phyloP scores from a whole-genome alignment of 2,329 filamentous ascomycete species.

The Apiospora koreana region DNA sequence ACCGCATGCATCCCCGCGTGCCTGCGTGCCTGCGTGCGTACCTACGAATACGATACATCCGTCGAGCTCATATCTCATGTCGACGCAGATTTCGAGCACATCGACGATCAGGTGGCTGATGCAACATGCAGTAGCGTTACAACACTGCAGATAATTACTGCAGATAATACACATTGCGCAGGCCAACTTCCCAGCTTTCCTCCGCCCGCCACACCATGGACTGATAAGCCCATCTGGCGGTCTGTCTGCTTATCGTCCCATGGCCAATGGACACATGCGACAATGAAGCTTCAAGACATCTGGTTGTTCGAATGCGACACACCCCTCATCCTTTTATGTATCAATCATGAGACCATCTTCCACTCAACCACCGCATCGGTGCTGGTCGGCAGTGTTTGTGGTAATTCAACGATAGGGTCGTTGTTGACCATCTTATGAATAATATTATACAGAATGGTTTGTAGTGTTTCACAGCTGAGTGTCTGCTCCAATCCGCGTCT shows the following conservation, averaged over 20 bases:
- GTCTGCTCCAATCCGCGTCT: not conserved
- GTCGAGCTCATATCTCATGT: not conserved
- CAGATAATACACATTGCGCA: not conserved
- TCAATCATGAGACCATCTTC: not conserved
- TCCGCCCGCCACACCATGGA: not conserved
- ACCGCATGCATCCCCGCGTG: not conserved
- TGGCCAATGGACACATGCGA: not conserved
- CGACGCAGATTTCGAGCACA: not conserved
- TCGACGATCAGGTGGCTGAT: slow-evolving; percentile 1
- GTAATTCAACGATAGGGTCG: not conserved
- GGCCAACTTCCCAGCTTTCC: not conserved
- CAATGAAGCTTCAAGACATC: not conserved
- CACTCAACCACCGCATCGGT: not conserved
- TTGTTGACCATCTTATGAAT: not conserved
- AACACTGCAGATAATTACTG: not conserved
- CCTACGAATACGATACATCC: not conserved
- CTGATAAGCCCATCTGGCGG: not conserved
- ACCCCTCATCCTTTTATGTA: not conserved
- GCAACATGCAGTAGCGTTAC: slow-evolving; percentile 2
- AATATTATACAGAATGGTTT: not conserved
- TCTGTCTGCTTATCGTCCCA: not conserved
- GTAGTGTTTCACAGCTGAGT: not conserved
- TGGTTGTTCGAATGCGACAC: not conserved
- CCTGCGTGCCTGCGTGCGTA: not conserved
- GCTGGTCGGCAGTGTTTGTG: not conserved